A percentile compares a stretch with the other conserved stretches of the same genome.
phyloP scores from a whole-genome alignment of 2,329 filamentous ascomycete species.

The Botryotinia narcissicola region DNA sequence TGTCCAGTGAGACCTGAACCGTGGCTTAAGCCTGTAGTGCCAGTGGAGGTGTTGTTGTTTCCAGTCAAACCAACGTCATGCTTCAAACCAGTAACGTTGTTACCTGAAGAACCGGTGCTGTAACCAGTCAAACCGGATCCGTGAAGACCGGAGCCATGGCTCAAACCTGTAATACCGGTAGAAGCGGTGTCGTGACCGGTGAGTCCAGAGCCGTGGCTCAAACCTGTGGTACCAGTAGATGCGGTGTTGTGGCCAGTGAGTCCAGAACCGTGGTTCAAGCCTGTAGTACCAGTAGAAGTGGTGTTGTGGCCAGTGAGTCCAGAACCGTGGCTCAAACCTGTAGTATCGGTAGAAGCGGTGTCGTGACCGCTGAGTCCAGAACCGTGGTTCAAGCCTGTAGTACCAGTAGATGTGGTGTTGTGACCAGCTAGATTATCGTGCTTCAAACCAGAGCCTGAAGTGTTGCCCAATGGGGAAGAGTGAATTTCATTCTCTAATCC shows the following conservation, averaged over 20 bases:
- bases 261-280: background rate
- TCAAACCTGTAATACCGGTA: background rate
- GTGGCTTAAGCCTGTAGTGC: background rate
- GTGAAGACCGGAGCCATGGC: background rate
- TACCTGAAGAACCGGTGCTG: background rate
- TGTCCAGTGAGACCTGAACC: background rate
- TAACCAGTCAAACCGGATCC: background rate
- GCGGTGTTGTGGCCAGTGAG: background rate
- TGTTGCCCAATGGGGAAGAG: constrained; percentile 10
- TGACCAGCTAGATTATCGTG: background rate
- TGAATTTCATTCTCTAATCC: background rate
- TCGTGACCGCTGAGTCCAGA: background rate
- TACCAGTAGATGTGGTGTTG: background rate
- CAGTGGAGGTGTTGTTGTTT: background rate
- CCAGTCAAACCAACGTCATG: background rate
- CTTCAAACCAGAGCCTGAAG: background rate
- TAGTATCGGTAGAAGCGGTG: background rate
- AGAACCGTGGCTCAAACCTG: no score
- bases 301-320: background rate
- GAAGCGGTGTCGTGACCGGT: background rate
- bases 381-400: background rate
- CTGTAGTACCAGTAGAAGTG: background rate
- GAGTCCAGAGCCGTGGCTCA: background rate
- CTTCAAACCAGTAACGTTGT: background rate
- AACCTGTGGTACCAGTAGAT: background rate